Evolutionary conservation across 2,329 filamentous ascomycete species (phyloP).

Genomic region (Cephalotrichum gorgonifer): DNA sequence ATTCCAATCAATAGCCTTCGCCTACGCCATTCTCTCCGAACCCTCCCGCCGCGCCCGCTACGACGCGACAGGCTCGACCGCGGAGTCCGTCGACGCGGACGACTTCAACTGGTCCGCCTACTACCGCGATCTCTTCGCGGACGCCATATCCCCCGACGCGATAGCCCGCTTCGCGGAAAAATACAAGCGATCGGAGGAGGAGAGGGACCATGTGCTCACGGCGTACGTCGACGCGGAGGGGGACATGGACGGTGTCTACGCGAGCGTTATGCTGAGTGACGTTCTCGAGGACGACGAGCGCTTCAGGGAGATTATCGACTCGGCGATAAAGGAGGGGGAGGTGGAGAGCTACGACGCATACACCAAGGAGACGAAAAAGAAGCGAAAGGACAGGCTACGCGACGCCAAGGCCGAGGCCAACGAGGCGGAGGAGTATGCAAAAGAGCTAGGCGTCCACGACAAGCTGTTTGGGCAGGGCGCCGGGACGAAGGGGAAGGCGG

Average conservation of each 20-base stretch:
- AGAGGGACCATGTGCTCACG: constrained; percentile 64
- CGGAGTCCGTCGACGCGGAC: constrained; percentile 65
- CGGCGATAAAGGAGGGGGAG: constrained; percentile 61
- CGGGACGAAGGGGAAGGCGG: constrained; percentile 12
- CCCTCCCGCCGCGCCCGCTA: constrained; percentile 71
- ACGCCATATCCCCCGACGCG: constrained; percentile 61
- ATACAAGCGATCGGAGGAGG: constrained; percentile 83
- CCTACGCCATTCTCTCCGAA: constrained; percentile 87
- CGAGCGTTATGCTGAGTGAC: constrained; percentile 77
- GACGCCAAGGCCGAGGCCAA: constrained; percentile 55
- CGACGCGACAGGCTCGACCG: constrained; percentile 81
- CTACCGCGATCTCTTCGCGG: constrained; percentile 74
- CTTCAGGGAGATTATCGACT: constrained; percentile 71
- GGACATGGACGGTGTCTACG: constrained; percentile 67
- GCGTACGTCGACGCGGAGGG: constrained; percentile 68
- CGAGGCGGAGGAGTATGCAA: constrained; percentile 66
- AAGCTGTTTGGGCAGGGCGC: constrained; percentile 44
- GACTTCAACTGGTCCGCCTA: constrained; percentile 88
- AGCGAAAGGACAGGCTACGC: constrained; percentile 47
- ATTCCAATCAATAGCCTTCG: constrained; percentile 88
- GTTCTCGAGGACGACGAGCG: constrained; percentile 76
- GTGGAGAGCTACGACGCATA: constrained; percentile 61
- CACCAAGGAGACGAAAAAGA: constrained; percentile 59
- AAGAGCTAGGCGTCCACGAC: constrained; percentile 64
- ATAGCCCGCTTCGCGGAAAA: constrained; percentile 66